A percentile compares a stretch with the other conserved stretches of the same genome.
phyloP scores from a whole-genome alignment of 129 eudicot genomes.

The Ambrosia trifida region DNA sequence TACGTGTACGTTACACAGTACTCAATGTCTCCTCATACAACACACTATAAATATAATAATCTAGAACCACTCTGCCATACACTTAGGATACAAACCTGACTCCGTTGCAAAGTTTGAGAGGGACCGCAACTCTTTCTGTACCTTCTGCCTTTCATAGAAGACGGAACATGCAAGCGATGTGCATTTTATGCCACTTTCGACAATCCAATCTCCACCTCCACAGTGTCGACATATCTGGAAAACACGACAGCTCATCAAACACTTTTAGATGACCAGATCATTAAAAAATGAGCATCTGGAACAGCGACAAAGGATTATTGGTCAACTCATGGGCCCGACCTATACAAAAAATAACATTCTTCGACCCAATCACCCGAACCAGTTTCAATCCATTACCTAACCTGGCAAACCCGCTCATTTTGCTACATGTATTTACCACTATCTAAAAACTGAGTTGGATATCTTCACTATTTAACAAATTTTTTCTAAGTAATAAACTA shows the following conservation, averaged over 20 bases:
- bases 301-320: not conserved
- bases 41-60: not conserved
- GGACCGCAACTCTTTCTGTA: constrained; percentile 72
- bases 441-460: not conserved
- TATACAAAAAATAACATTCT: not conserved
- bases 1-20: no score
- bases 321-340: not conserved
- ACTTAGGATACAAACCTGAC: constrained; percentile 71
- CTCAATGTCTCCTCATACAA: not conserved
- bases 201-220: constrained; percentile 93
- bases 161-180: constrained; percentile 85
- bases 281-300: not conserved
- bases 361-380: not conserved
- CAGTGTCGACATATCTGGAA: constrained; percentile 88
- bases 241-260: not conserved
- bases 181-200: constrained; percentile 87
- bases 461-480: not conserved
- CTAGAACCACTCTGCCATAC: constrained; percentile 88
- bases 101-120: constrained; percentile 63
- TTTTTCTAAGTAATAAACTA: not conserved
- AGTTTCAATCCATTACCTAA: not conserved
- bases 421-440: not conserved
- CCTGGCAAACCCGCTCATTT: not conserved
- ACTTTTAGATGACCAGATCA: not conserved
- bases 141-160: constrained; percentile 77